These are phyloP conservation scores for Penicillium maclennaniae DNA, from an alignment of 495 filamentous ascomycete species.

Conservation along the genomic window DNA sequence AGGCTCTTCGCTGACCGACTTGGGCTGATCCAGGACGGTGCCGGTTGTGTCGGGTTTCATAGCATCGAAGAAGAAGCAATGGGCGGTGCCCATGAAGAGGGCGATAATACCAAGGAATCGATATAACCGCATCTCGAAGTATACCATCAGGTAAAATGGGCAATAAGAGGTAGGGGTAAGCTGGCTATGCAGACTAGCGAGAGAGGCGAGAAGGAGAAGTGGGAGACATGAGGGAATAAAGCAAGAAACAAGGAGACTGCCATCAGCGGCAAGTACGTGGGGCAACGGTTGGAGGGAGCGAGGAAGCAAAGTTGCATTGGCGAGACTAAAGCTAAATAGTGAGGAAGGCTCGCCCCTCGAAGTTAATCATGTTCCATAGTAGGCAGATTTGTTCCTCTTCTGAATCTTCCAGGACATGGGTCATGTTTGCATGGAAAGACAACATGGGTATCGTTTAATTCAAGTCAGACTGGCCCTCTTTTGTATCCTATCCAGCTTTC, in stretches of 20 bases:
- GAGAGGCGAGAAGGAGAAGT: not conserved
- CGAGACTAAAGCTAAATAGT: not conserved
- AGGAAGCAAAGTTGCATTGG: constrained; percentile 1
- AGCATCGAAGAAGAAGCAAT: not conserved
- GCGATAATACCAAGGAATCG: constrained; percentile 12
- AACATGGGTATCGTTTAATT: constrained; percentile 28
- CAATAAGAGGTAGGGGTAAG: constrained; percentile 26
- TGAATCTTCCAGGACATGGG: not conserved
- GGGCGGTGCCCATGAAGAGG: constrained; percentile 3
- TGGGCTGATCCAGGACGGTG: not conserved
- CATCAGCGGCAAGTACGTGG: not conserved
- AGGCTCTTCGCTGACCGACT: not conserved
- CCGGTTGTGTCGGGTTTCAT: not conserved
- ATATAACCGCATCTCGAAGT: constrained; percentile 26
- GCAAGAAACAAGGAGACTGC: not conserved
- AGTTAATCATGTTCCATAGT: not conserved
- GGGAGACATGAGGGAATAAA: constrained; percentile 1
- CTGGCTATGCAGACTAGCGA: constrained; percentile 11
- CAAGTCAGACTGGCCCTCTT: constrained; percentile 2
- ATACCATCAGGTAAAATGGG: constrained; percentile 10
- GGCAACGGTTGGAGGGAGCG: constrained; percentile 9
- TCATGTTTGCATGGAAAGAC: constrained; percentile 2
- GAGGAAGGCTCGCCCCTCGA: not conserved
- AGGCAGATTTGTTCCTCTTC: not conserved
- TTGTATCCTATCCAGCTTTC: not conserved